phyloP scores from a whole-genome alignment of 1,139 yeast genomes.

The Zygoascus sp. region DNA sequence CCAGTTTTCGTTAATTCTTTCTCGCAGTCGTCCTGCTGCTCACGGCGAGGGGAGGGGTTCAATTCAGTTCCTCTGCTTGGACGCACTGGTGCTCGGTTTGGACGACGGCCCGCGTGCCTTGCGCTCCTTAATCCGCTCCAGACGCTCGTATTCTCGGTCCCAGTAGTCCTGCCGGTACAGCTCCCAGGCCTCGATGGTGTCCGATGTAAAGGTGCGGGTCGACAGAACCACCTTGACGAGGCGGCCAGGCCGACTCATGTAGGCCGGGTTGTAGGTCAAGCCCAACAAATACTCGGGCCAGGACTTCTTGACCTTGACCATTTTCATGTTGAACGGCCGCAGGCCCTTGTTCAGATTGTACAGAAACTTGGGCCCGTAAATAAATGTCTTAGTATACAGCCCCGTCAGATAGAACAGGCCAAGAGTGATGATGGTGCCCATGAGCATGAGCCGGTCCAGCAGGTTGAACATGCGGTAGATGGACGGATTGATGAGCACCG shows the following conservation, averaged over 20 bases:
- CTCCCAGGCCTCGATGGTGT: conserved; percentile 93
- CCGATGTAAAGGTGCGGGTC: conserved; percentile 76
- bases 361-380: conserved; percentile 72
- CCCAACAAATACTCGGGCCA: conserved; percentile 42
- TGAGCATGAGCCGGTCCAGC: conserved; percentile 52
- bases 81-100: too few species aligned
- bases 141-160: conserved; percentile 66
- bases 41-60: too few species aligned
- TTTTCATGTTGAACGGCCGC: conserved; percentile 70
- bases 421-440: conserved; percentile 66
- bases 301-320: conserved; percentile 65
- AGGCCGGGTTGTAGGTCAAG: conserved; percentile 27
- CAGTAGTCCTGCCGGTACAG: conserved; percentile 88
- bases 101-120: too few species aligned
- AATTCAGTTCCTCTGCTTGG: too few species aligned
- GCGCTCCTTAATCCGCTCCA: conserved; percentile 6
- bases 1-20: too few species aligned
- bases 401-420: conserved; percentile 82
- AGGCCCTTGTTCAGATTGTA: conserved; percentile 81
- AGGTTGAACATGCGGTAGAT: conserved; percentile 34
- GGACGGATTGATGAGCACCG: conserved; percentile 33
- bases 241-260: conserved; percentile 25
- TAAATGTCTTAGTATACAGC: conserved; percentile 79
- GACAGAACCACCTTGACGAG: conserved; percentile 67
- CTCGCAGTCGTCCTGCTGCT: too few species aligned